Evolutionary conservation across 2,329 filamentous ascomycete genomes (phyloP).

Genomic region (Hypoxylon sp.): DNA sequence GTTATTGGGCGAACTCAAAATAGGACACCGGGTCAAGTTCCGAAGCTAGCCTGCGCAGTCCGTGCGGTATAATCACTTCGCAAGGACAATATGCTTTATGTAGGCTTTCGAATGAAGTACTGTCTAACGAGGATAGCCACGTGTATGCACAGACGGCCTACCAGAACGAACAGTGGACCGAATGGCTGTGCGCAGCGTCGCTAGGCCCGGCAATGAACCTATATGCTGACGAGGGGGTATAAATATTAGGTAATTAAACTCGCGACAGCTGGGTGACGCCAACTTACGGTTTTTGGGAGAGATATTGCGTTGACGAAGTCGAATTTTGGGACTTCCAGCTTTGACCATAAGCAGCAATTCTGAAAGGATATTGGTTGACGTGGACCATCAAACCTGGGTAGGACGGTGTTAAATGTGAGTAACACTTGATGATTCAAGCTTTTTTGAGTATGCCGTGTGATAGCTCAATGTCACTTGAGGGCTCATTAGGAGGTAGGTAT

Average conservation of each 20-base stretch:
- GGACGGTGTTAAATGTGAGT: conserved; percentile 28
- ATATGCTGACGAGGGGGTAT: conserved; percentile 5
- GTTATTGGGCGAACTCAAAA: neutral
- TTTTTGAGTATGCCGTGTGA: conserved; percentile 17
- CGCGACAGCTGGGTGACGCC: conserved; percentile 4
- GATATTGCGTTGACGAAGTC: conserved; percentile 15
- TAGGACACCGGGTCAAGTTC: neutral
- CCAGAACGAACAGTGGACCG: neutral
- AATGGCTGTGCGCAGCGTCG: conserved; percentile 5
- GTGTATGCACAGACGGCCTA: conserved; percentile 6
- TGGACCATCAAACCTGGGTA: conserved; percentile 23
- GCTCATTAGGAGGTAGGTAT: neutral
- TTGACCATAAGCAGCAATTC: conserved; percentile 8
- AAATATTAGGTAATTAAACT: conserved; percentile 10
- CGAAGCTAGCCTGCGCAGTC: neutral
- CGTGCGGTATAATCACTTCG: neutral
- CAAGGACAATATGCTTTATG: neutral
- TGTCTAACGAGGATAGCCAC: conserved; percentile 5
- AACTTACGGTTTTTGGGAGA: conserved; percentile 22
- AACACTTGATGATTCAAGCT: conserved; percentile 31
- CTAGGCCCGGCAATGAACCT: conserved; percentile 10
- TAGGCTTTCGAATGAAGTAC: neutral
- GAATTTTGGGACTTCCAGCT: conserved; percentile 4
- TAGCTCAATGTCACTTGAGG: conserved; percentile 1
- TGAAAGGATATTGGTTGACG: conserved; percentile 34